Evolutionary conservation across 768 basidiomycete genomes (phyloP).

Genomic region (Sistotremastrum suecicum): DNA sequence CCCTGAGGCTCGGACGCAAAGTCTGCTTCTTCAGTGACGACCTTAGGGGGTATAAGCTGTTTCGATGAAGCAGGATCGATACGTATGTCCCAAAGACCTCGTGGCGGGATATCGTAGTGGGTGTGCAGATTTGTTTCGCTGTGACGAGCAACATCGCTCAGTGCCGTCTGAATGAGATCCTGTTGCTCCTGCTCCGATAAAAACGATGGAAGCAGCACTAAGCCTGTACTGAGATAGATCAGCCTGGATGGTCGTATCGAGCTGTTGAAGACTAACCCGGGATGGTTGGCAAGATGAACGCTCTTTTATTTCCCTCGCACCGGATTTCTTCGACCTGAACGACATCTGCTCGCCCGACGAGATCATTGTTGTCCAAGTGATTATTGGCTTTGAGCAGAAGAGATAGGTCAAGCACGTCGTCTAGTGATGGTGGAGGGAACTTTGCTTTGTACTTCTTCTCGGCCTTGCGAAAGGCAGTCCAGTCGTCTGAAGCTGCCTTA

Average conservation of each 20-base stretch:
- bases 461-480: constrained; percentile 63
- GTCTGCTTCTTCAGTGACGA: constrained; percentile 9
- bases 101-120: constrained; percentile 64
- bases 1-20: constrained; percentile 23
- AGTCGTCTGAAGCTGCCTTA: constrained; percentile 30
- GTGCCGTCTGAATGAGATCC: constrained; percentile 54
- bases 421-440: constrained; percentile 67
- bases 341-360: constrained; percentile 30
- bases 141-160: constrained; percentile 55
- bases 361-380: constrained; percentile 32
- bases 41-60: constrained; percentile 31
- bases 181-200: constrained; percentile 50
- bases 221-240: constrained; percentile 36
- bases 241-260: neutral
- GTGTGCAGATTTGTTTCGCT: constrained; percentile 86
- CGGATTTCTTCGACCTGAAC: constrained; percentile 20
- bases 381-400: constrained; percentile 25
- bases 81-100: constrained; percentile 67
- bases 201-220: constrained; percentile 73
- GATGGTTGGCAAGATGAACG: constrained; percentile 35
- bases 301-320: constrained; percentile 13
- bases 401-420: constrained; percentile 53
- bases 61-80: constrained; percentile 20
- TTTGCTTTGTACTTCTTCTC: constrained; percentile 73
- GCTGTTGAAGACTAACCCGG: constrained; percentile 31